A percentile compares a stretch with the other conserved stretches of the same genome.
These are phyloP conservation scores for Sclerotiophoma versabilis DNA, from an alignment of 2,329 filamentous ascomycete species.

Conservation along the genomic window DNA sequence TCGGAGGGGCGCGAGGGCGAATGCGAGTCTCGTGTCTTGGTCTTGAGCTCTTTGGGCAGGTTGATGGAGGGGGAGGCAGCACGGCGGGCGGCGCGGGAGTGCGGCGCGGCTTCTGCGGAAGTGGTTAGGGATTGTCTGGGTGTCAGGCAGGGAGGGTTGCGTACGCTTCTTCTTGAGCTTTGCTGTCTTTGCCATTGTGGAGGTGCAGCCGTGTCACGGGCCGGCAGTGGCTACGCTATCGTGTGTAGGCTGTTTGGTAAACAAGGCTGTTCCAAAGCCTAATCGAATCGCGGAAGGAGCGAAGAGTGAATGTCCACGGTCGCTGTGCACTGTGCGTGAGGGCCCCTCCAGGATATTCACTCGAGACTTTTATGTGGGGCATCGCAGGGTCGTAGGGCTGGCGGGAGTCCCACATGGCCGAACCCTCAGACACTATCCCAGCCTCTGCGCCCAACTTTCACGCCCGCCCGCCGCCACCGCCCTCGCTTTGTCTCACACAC, in stretches of 20 bases:
- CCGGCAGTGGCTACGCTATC: background rate
- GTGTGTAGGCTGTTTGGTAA: background rate
- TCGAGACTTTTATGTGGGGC: slow-evolving; percentile 13
- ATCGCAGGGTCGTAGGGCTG: slow-evolving; percentile 9
- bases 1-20: slow-evolving; percentile 22
- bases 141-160: background rate
- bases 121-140: slow-evolving; percentile 15
- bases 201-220: background rate
- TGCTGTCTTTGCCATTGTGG: slow-evolving; percentile 54
- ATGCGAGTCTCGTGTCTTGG: slow-evolving; percentile 44
- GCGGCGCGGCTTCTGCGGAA: slow-evolving; percentile 65
- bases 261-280: background rate
- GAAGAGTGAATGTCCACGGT: background rate
- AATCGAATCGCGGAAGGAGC: background rate
- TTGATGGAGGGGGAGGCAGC: slow-evolving; percentile 74
- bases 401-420: slow-evolving; percentile 8
- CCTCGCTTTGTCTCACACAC: slow-evolving; percentile 16
- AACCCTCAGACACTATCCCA: slow-evolving; percentile 11
- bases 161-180: slow-evolving; percentile 56
- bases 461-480: slow-evolving; percentile 22
- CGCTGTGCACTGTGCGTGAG: background rate
- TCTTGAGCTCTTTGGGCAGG: slow-evolving; percentile 61
- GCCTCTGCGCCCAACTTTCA: slow-evolving; percentile 23
- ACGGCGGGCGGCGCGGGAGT: slow-evolving; percentile 77
- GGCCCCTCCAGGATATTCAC: slow-evolving; percentile 4